Evolutionary conservation across 164 flowering plant species (phyloP).

Genomic region (Houttuynia cordata): DNA sequence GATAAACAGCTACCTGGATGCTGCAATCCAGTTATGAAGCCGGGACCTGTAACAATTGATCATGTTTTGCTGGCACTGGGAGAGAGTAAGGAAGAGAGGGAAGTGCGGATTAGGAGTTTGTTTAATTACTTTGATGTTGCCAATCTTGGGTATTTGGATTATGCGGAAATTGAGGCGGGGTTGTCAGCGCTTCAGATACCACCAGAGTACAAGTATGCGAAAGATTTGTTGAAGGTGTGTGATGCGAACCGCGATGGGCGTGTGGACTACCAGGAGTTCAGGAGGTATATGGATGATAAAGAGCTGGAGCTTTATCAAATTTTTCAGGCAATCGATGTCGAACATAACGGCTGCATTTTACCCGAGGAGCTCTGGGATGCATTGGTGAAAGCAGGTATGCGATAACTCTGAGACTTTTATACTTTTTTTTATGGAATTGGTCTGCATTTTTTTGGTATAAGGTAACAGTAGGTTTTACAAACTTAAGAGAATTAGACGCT

Average conservation of each 20-base stretch:
- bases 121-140: conserved; percentile 65
- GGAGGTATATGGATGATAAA: conserved; percentile 87
- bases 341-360: conserved; percentile 86
- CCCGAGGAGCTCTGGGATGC: conserved; percentile 98
- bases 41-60: conserved; percentile 66
- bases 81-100: conserved; percentile 85
- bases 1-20: conserved; percentile 16
- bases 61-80: conserved; percentile 72
- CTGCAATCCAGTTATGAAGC: conserved; percentile 56
- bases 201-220: conserved; percentile 76
- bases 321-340: conserved; percentile 90
- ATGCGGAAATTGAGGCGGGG: conserved; percentile 66
- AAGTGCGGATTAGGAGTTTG: conserved; percentile 53
- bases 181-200: conserved; percentile 74
- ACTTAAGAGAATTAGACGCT: too few species aligned
- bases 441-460: too few species aligned
- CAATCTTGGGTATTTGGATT: conserved; percentile 60
- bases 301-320: conserved; percentile 85
- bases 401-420: neutral
- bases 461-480: too few species aligned
- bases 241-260: conserved; percentile 78
- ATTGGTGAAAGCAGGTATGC: conserved; percentile 76
- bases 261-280: conserved; percentile 74
- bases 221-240: conserved; percentile 63
- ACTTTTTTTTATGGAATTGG: too few species aligned